Conservation (phyloP, 192 early-diverging fungal genomes). For the Podila clonocystis region DNA sequence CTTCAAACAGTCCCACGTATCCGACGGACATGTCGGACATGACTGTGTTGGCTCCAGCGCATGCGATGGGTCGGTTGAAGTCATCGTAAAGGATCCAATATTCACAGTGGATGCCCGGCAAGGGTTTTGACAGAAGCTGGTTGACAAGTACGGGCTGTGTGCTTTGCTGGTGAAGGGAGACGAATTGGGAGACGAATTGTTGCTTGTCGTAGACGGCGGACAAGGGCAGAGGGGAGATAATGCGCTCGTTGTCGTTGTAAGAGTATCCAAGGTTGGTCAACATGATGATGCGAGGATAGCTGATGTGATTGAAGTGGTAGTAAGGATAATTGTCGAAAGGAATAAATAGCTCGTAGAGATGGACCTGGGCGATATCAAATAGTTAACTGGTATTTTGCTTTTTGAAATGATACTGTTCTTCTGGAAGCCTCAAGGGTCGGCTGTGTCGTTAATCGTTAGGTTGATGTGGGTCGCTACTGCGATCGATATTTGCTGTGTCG, state of each 20-base stretch:
- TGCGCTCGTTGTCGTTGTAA: constrained; percentile 9
- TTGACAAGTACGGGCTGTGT: constrained; percentile 24
- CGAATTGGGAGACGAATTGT: constrained; percentile 40
- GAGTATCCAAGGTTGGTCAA: constrained; percentile 27
- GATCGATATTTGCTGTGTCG: neutral
- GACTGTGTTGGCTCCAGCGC: constrained; percentile 39
- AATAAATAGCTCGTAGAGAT: no score
- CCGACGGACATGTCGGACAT: constrained; percentile 33
- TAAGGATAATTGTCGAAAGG: neutral
- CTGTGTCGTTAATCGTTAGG: neutral
- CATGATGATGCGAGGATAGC: constrained; percentile 8
- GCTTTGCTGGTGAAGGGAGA: constrained; percentile 27
- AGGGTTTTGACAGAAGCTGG: constrained; percentile 16
- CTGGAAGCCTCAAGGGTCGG: no score
- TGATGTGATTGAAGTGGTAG: neutral
- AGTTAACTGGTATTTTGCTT: no score
- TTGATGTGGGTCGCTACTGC: neutral
- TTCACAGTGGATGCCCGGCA: constrained; percentile 17
- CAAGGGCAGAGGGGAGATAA: constrained; percentile 22
- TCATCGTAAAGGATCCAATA: constrained; percentile 49
- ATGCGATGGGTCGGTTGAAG: constrained; percentile 28
- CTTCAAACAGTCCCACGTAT: constrained; percentile 46
- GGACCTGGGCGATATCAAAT: no score
- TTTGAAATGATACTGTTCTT: no score
- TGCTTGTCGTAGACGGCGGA: constrained; percentile 44